Base-by-base conservation (phyloP, 1,284 basidiomycete genomes). In the Trichosporon sp. region DNA sequence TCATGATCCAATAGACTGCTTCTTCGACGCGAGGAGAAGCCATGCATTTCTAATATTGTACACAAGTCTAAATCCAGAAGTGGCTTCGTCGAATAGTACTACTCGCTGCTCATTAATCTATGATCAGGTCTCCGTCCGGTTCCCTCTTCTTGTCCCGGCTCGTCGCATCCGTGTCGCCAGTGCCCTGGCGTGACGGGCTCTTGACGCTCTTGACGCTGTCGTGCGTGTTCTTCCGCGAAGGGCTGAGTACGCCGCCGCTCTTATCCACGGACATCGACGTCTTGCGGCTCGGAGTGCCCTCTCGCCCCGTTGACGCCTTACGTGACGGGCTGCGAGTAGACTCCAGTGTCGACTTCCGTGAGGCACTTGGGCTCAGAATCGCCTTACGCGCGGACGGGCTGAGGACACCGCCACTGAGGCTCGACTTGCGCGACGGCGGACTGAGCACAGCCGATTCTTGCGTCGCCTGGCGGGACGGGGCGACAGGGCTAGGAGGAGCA, bases 1-100 rank as follows among this genome's bases (percentile, higher is more conserved):
- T 96, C 76, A 87, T 96, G 78, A 95, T 96, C 76, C 92, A 94
- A 80, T 93, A 73, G 71, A 68, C 12, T 54, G 21, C 43, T 46
- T n/a, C 43, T 46, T n/a, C 43, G 43, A 54, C 51, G 7, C 21
- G 51, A 54, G n/a, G 19, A 54, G 19, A 54, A 54, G 51, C 51
- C 51, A 63, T 63, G 59, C 59, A 63, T 63, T 63, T 63, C 59
- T 63, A 63, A 37, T 35, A 63, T 35, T 63, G 59, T 63, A 63
- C 59, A 63, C 32, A 63, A 6, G 51, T 54, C 51, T 54, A 54
- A 7, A 1, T 54, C 7, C 5, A 26, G 21, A n/a, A 5, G 8
- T 54, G 51, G 51, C 51, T 54, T 54, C n/a, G 32, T 37, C 31
- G 37, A 37, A 3, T 37, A 37, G 6, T 37, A 37, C 8, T 32